A percentile compares a stretch with the other conserved stretches of the same genome.
phyloP scores from a whole-genome alignment of 805 yeast genomes.

The Teunomyces stri region DNA sequence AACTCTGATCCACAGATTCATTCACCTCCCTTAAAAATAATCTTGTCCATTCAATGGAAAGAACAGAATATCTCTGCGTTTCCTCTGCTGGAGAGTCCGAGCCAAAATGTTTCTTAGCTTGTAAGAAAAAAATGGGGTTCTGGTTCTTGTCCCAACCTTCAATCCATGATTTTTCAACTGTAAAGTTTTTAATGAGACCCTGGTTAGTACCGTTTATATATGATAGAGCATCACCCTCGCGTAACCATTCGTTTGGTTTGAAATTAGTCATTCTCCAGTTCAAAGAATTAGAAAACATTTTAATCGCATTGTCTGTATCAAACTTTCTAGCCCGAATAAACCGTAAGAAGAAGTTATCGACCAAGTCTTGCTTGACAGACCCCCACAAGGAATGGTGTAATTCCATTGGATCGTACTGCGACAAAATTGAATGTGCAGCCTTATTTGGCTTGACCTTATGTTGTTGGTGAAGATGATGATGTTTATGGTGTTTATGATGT shows the following conservation, averaged over 20 bases:
- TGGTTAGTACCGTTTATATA: slow-evolving; percentile 38
- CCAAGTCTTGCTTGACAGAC: slow-evolving; percentile 69
- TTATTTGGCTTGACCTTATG: slow-evolving; percentile 22
- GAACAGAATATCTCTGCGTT: slow-evolving; percentile 69
- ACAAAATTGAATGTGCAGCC: slow-evolving; percentile 48
- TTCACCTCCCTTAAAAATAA: slow-evolving; percentile 53
- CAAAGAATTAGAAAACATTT: slow-evolving; percentile 70
- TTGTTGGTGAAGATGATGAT: background rate
- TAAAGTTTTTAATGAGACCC: slow-evolving; percentile 56
- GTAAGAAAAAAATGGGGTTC: slow-evolving; percentile 78
- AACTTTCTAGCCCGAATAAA: slow-evolving; percentile 87
- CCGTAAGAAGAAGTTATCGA: slow-evolving; percentile 75
- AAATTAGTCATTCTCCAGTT: slow-evolving; percentile 70
- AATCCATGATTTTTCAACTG: slow-evolving; percentile 67
- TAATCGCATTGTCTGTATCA: slow-evolving; percentile 63
- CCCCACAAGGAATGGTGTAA: slow-evolving; percentile 53
- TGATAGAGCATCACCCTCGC: slow-evolving; percentile 69
- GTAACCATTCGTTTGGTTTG: slow-evolving; percentile 59
- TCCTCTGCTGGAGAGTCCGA: slow-evolving; percentile 57
- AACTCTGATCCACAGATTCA: slow-evolving; percentile 76
- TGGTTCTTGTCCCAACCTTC: slow-evolving; percentile 70
- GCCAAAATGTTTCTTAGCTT: slow-evolving; percentile 69
- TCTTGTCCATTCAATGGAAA: slow-evolving; percentile 80
- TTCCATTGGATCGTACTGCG: slow-evolving; percentile 50
- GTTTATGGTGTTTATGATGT: background rate